A percentile compares a stretch with the other conserved stretches of the same genome.
Conservation (phyloP, 2,329 filamentous ascomycete species). For the Cladosporium sp. region DNA sequence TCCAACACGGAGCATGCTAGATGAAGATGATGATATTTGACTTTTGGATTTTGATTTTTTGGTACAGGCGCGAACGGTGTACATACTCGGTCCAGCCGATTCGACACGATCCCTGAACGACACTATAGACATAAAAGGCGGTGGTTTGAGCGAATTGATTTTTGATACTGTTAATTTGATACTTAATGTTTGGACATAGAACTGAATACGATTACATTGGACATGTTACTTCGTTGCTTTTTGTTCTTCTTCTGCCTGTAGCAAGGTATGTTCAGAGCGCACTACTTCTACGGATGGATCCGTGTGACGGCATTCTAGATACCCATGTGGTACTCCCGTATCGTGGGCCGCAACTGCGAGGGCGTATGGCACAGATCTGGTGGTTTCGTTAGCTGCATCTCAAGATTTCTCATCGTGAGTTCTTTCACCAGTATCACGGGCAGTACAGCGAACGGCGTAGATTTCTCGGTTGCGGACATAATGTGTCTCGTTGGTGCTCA, state of each 20-base stretch:
- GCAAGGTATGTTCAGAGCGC: too few relatives aligned
- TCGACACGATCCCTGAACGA: constrained; percentile 11
- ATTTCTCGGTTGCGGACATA: too few relatives aligned
- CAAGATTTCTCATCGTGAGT: too few relatives aligned
- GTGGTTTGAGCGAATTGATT: neutral
- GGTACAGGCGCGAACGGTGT: neutral
- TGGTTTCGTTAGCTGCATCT: too few relatives aligned
- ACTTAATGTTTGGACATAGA: neutral
- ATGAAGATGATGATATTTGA: neutral
- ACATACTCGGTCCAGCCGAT: constrained; percentile 4
- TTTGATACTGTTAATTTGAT: neutral
- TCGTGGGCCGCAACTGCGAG: too few relatives aligned
- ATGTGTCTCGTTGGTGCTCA: too few relatives aligned
- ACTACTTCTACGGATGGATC: too few relatives aligned
- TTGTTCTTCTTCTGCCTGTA: neutral
- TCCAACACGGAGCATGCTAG: neutral
- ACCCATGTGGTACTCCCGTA: too few relatives aligned
- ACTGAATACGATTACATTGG: neutral
- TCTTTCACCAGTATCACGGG: too few relatives aligned
- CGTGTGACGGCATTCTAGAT: too few relatives aligned
- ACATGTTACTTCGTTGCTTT: neutral
- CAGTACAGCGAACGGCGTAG: too few relatives aligned
- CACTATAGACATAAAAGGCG: constrained; percentile 9
- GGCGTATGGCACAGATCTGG: too few relatives aligned
- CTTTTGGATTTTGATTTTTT: neutral